phyloP scores from a whole-genome alignment of 345 rosid genomes.

The Syzygium grande region DNA sequence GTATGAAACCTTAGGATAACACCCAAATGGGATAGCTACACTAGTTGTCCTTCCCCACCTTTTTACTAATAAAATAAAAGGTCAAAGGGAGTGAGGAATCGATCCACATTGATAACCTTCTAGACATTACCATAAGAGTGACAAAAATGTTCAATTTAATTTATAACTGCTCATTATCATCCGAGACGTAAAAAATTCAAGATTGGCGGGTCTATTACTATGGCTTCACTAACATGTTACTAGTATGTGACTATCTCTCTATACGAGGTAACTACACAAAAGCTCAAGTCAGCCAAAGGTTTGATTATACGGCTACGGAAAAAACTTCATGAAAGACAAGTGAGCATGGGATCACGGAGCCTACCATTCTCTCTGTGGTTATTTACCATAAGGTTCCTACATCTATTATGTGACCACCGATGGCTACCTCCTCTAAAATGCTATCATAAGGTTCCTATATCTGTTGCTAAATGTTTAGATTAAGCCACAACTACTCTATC shows the following conservation, averaged over 20 bases:
- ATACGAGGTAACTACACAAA: background rate
- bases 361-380: background rate
- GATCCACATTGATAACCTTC: background rate
- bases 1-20: background rate
- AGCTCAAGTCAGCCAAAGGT: background rate
- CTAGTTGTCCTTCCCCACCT: background rate
- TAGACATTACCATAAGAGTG: background rate
- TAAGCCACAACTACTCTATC: background rate
- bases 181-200: background rate
- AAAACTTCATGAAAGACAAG: background rate
- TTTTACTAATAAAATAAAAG: background rate
- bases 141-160: background rate
- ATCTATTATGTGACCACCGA: no score
- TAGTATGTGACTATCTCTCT: background rate
- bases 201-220: background rate
- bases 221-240: fast-evolving
- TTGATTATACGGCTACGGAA: background rate
- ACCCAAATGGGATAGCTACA: background rate
- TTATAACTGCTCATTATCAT: background rate
- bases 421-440: background rate
- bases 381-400: no score
- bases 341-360: background rate
- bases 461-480: background rate
- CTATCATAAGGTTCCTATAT: background rate
- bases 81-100: background rate